phyloP scores from a whole-genome alignment of 2,329 filamentous ascomycete genomes.

The Xylaria sp. region DNA sequence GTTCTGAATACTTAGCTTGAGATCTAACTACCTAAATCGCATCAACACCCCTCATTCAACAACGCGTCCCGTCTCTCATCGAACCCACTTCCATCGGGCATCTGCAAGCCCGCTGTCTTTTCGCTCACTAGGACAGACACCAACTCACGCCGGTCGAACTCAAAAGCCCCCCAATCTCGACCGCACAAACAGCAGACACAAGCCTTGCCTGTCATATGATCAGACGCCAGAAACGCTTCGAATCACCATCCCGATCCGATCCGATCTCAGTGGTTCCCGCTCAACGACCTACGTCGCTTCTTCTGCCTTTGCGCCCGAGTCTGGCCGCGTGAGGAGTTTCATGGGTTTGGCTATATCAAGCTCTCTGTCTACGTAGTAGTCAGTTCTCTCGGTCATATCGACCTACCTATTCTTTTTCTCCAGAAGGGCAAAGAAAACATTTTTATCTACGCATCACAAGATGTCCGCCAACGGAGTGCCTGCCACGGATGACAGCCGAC shows the following conservation, averaged over 20 bases:
- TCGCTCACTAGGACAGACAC: background rate
- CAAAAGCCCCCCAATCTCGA: background rate
- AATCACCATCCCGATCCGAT: background rate
- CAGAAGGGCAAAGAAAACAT: too few species aligned
- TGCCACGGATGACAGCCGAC: constrained; percentile 35
- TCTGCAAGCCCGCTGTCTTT: background rate
- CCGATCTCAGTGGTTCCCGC: background rate
- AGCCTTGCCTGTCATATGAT: background rate
- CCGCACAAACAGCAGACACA: background rate
- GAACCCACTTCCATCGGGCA: background rate
- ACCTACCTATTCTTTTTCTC: background rate
- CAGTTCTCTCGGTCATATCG: background rate
- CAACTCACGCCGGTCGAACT: background rate
- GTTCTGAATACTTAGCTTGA: too few species aligned
- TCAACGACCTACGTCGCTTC: background rate
- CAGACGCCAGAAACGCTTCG: background rate
- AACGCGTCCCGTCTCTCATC: background rate
- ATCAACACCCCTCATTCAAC: background rate
- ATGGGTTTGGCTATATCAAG: background rate
- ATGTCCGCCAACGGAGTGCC: constrained; percentile 25
- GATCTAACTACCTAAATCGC: background rate
- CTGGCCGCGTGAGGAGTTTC: background rate
- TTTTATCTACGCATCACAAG: background rate
- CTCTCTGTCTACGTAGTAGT: background rate
- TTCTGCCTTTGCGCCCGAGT: background rate